phyloP scores from a whole-genome alignment of 148 eudicot species.

The Beta vulgaris region DNA sequence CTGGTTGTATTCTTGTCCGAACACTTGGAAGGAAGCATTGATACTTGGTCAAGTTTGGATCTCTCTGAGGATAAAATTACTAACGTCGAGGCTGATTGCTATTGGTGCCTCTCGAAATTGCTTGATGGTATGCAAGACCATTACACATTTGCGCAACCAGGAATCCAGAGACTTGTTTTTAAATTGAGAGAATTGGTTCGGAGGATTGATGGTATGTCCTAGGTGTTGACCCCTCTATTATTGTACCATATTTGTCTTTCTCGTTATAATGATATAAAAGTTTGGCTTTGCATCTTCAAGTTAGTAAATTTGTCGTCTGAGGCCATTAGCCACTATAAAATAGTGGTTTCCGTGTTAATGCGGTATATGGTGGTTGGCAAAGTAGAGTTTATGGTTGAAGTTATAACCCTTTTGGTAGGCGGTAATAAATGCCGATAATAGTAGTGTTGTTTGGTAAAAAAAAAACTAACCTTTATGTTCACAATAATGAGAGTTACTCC shows the following conservation, averaged over 20 bases:
- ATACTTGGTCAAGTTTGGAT: constrained; percentile 62
- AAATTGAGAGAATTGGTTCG: constrained; percentile 88
- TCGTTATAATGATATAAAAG: not conserved
- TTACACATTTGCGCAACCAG: constrained; percentile 99
- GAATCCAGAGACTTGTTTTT: constrained; percentile 94
- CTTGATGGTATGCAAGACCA: constrained; percentile 99
- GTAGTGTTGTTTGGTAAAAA: too few species aligned
- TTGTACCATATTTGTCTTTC: not conserved
- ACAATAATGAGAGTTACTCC: too few species aligned
- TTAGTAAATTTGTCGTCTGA: not conserved
- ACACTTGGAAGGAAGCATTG: constrained; percentile 65
- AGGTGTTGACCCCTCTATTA: not conserved
- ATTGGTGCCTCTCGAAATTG: constrained; percentile 90
- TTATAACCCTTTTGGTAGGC: too few species aligned
- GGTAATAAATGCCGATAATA: too few species aligned
- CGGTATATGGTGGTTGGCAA: not conserved
- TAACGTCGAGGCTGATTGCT: constrained; percentile 90
- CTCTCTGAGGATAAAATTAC: constrained; percentile 58
- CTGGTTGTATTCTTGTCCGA: constrained; percentile 94
- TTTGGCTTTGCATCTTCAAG: not conserved
- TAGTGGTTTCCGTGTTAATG: too few species aligned
- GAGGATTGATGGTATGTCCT: constrained; percentile 78
- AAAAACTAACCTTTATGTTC: too few species aligned
- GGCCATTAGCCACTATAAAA: not conserved
- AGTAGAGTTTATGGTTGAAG: not conserved